Percentiles rank a stretch among this genome's conserved stretches.
Conservation (phyloP, 495 filamentous ascomycete genomes). For the Glutinoglossum americanum region DNA sequence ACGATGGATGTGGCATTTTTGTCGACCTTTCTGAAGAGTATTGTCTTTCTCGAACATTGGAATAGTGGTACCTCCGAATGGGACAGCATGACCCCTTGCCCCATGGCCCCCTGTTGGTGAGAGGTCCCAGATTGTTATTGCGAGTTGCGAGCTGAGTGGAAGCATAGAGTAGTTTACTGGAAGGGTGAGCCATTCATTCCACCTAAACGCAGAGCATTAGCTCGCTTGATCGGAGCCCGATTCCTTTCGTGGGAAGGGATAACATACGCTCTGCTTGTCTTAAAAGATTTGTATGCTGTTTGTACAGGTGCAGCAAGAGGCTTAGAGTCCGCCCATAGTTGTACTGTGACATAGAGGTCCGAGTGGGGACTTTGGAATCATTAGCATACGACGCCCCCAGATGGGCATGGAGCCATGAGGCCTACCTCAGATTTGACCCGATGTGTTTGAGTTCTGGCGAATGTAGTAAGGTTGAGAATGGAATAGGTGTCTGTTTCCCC, state of each 20-base stretch:
- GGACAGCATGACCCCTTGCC: constrained; percentile 50
- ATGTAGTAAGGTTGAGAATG: constrained; percentile 55
- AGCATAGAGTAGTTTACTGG: constrained; percentile 64
- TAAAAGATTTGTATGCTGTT: constrained; percentile 79
- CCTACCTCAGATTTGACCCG: constrained; percentile 48
- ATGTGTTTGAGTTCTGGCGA: constrained; percentile 62
- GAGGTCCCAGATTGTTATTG: constrained; percentile 89
- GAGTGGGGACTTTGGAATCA: constrained; percentile 27
- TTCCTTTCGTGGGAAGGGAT: not conserved
- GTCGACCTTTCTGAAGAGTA: constrained; percentile 69
- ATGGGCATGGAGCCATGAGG: not conserved
- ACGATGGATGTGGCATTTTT: constrained; percentile 73
- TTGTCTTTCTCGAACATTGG: constrained; percentile 79
- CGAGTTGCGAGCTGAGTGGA: constrained; percentile 59
- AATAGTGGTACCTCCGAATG: constrained; percentile 88
- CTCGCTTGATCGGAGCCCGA: not conserved
- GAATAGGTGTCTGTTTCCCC: constrained; percentile 58
- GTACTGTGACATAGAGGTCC: constrained; percentile 79
- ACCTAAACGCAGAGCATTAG: constrained; percentile 20
- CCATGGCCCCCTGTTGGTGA: constrained; percentile 49
- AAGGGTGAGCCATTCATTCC: constrained; percentile 91
- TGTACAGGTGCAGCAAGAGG: constrained; percentile 78
- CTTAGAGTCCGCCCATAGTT: constrained; percentile 91
- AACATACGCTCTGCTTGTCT: constrained; percentile 35
- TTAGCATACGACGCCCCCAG: not conserved